Base-by-base conservation (phyloP, 139 green algal genomes). In the Monoraphidium neglectum region DNA sequence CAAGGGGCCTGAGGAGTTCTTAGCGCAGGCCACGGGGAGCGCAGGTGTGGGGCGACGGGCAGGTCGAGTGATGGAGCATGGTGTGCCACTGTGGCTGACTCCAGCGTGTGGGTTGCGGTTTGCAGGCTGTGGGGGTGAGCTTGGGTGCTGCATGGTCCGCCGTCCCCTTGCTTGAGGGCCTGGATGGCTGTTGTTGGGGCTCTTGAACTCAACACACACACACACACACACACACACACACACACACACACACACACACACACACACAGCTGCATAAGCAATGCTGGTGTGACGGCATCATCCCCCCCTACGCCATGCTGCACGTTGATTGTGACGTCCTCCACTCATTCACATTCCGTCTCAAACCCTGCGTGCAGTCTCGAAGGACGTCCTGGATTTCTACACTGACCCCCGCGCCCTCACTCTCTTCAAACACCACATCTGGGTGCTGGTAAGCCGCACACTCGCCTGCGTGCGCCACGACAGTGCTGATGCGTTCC, bases 361-460 rank as follows among this genome's bases (percentile, higher is more conserved):
- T 28, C 6, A 28, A 62, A 10, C 54, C 4, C 23, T 23, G 10
- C 36, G 10, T 26, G 30, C 72, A 83, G 75, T 72, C 32, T 63
- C 54, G 47, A 77, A 74, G 53, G 74, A 71, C 28, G 70, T 79
- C 21, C 72, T 84, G 18, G 78, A 86, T 38, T 91, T 88, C 66
- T 88, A 86, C 80, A 35, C 46, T 13, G 65, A 82, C 66, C n/a
- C 51, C 0, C 4, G n/a, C 56, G 70, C 72, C 49, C 59, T 66
- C 2, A 54, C 74, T 26, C 62, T 87, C 32, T 91, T 88, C 74
- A 87, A 87, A 68, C 46, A 76, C 23, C 80, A 87, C 66, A 77
- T 89, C 28, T 76, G 70, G 70, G 54, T 37, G 23, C 37, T 76
- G 0, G 49, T 76, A 6, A n/a, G n/a, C n/a, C n/a, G n/a, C n/a